phyloP scores from a whole-genome alignment of 2,329 filamentous ascomycete species.

The Aureobasidium sp. region DNA sequence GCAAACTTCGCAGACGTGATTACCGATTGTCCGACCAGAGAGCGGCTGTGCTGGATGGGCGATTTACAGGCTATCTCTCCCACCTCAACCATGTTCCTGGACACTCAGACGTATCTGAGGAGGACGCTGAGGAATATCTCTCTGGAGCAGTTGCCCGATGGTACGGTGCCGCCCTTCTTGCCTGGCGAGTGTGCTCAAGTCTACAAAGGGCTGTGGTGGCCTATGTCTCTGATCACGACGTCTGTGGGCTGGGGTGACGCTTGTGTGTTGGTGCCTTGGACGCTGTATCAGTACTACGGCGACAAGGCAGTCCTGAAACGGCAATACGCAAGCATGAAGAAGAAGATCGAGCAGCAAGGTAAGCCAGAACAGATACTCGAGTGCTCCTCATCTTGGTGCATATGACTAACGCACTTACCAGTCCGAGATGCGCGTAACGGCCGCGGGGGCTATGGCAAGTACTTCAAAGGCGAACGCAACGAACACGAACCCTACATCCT shows the following conservation, averaged over 20 bases:
- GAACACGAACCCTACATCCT: constrained; percentile 12
- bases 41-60: constrained; percentile 10
- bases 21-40: constrained; percentile 6
- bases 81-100: constrained; percentile 6
- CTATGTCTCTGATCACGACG: background rate
- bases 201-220: constrained; percentile 7
- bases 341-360: constrained; percentile 7
- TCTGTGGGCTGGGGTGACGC: constrained; percentile 10
- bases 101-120: constrained; percentile 5
- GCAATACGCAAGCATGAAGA: constrained; percentile 8
- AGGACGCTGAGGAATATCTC: background rate
- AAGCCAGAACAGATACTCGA: background rate
- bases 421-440: background rate
- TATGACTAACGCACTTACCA: too few species aligned
- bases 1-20: constrained; percentile 6
- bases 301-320: background rate
- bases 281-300: constrained; percentile 8
- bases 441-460: constrained; percentile 3
- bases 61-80: constrained; percentile 10
- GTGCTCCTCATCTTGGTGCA: too few species aligned
- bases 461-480: constrained; percentile 6
- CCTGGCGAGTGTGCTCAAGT: constrained; percentile 11
- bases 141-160: constrained; percentile 7
- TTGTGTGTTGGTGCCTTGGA: constrained; percentile 11
- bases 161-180: constrained; percentile 3